Conservation (phyloP, 78 protist species). For the Planoprotostelium fungivorum region DNA sequence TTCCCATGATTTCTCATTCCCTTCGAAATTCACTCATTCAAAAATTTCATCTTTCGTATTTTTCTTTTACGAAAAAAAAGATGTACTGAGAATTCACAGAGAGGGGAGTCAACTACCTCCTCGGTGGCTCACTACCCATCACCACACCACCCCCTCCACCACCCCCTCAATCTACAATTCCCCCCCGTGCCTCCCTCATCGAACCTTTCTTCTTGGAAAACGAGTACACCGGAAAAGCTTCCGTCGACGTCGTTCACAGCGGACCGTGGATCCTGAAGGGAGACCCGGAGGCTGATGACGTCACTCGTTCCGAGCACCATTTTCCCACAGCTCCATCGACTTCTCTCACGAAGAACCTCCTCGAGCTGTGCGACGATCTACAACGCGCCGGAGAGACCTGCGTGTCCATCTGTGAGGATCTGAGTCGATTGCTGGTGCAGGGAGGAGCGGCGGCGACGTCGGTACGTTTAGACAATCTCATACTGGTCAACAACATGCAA, state of each 20-base stretch:
- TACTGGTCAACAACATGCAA: slow-evolving; percentile 43
- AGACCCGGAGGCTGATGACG: not conserved
- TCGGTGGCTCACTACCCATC: not conserved
- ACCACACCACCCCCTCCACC: not conserved
- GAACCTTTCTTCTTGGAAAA: not conserved
- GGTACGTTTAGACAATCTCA: slow-evolving; percentile 16
- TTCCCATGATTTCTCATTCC: not conserved
- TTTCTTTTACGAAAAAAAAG: too few species aligned
- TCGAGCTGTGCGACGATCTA: not conserved
- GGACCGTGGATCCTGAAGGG: not conserved
- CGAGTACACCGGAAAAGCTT: not conserved
- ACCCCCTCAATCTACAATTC: not conserved
- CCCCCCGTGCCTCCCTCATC: not conserved
- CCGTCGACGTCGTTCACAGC: not conserved
- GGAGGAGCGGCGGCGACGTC: slow-evolving; percentile 30
- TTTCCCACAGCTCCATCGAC: not conserved
- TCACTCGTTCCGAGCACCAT: not conserved
- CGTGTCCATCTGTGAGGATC: not conserved
- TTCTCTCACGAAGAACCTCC: not conserved
- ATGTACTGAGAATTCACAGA: not conserved
- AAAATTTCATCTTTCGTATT: too few species aligned
- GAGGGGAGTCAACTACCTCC: not conserved
- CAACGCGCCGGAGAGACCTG: slow-evolving; percentile 1
- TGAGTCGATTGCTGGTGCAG: not conserved
- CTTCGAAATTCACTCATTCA: too few species aligned